Base-by-base conservation (phyloP, 306 rosid species). In the Cicer cuneatum region DNA sequence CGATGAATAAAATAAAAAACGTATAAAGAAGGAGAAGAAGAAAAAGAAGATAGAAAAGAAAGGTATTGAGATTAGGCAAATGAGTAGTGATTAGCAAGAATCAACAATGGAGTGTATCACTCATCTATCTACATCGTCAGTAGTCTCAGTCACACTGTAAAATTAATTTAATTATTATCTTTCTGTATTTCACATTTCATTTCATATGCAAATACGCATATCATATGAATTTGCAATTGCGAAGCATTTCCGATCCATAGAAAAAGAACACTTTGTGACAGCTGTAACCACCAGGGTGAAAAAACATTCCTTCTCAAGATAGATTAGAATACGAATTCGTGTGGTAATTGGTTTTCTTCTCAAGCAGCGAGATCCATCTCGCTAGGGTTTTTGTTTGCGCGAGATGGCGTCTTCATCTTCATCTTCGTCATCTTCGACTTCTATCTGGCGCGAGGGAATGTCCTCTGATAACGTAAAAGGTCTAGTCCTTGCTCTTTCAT, bases 391-490 rank as follows among this genome's bases (percentile, higher is more conserved):
- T 69, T 24, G 37, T 8, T 29, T 38, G 18, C 15, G 69, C 8
- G 66, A 40, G 80, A 81, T 83, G 90, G 78, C 81, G 54, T 45
- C 67, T 59, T 46, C 80, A 16, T 79, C 29, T 21, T 21, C 29
- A 21, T 21, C 77, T 77, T 77, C 67, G 41, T 57, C 76, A 15
- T 5, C 7, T 48, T 78, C 71, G 8, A 19, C 6, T 69, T 69
- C 84, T 0, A 91, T 88, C 62, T 91, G 92, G 92, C 86, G 86
- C 40, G 97, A 79, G 79, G 98, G 93, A 4, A 90, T 92, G 96
- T 90, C 98, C 68, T 77, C 93, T 37, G 98, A 90, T 16, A 92
- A 92, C 56, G 38, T 92, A 3, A 92, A 90, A 53, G 98, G 98
- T 45, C 72, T 92, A 33, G 71, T 83, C 52, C 93, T 92, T 35